Conservation (phyloP, 768 basidiomycete species). For the Porphyrellus cyaneotinctus region DNA sequence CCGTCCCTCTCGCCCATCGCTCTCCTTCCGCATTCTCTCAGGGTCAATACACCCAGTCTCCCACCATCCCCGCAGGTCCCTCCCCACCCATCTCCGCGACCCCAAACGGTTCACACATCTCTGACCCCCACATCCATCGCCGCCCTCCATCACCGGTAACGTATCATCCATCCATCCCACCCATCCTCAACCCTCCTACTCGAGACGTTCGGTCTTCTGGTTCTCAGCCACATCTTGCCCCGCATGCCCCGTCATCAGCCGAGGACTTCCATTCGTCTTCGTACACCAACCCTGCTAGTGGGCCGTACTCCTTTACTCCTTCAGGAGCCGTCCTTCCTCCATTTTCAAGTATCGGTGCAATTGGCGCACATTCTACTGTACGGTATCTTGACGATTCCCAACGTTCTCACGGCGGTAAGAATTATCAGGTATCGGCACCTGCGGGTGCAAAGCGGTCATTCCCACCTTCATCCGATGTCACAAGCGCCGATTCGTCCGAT, state of each 20-base stretch:
- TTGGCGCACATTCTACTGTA: conserved; percentile 51
- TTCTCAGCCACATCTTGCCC: conserved; percentile 28
- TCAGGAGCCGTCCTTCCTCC: conserved; percentile 62
- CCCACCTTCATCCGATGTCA: conserved; percentile 59
- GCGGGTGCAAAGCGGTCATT: conserved; percentile 57
- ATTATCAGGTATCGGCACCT: conserved; percentile 28
- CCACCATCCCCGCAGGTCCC: conserved; percentile 58
- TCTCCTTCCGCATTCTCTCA: conserved; percentile 58
- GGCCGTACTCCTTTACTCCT: conserved; percentile 30
- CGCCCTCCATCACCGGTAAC: conserved; percentile 30
- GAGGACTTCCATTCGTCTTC: conserved; percentile 44
- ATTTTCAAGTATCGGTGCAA: conserved; percentile 63
- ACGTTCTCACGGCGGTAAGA: conserved; percentile 26
- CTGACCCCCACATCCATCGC: conserved; percentile 23
- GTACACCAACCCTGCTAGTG: conserved; percentile 38
- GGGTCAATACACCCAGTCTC: conserved; percentile 57
- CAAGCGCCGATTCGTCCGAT: conserved; percentile 80
- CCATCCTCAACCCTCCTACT: conserved; percentile 27
- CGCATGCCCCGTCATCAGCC: conserved; percentile 30
- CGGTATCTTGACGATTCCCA: conserved; percentile 49
- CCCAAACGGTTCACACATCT: conserved; percentile 31
- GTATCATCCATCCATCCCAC: conserved; percentile 29
- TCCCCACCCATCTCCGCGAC: conserved; percentile 43
- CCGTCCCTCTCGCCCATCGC: conserved; percentile 43
- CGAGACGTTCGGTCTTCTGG: conserved; percentile 33